These are phyloP conservation scores for Fusarium sp. DNA, from an alignment of 2,329 filamentous ascomycete genomes.

Conservation along the genomic window DNA sequence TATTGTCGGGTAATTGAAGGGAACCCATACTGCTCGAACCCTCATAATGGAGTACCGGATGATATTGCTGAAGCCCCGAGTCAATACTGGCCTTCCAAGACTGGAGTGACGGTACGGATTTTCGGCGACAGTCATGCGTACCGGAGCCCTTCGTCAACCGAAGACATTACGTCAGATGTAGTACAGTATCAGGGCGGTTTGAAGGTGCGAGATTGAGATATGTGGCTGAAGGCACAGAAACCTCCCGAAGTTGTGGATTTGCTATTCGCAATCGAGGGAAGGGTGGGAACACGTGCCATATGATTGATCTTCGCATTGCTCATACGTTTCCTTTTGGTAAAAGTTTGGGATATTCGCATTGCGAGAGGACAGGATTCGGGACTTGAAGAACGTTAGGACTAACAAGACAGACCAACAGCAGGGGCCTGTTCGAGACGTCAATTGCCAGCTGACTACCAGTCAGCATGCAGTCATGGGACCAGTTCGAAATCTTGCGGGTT, in stretches of 20 bases:
- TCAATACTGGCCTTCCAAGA: not conserved
- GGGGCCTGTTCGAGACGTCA: not conserved
- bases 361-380: not conserved
- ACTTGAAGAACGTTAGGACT: not conserved
- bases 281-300: constrained; percentile 3
- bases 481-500: not conserved
- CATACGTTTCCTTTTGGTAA: not conserved
- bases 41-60: not conserved
- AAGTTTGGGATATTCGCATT: not conserved
- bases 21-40: not conserved
- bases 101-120: not conserved
- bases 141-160: not conserved
- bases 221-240: not conserved
- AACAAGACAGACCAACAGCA: not conserved
- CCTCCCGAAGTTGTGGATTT: not conserved
- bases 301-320: not conserved
- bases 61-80: not conserved
- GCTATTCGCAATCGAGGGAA: not conserved
- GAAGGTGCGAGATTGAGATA: not conserved
- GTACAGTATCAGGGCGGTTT: not conserved
- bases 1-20: not conserved
- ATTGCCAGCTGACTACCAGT: not conserved
- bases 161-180: not conserved
- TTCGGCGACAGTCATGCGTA: not conserved
- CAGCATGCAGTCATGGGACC: not conserved